A percentile compares a stretch with the other conserved stretches of the same genome.
Evolutionary conservation across 1,284 basidiomycete species (phyloP).

Genomic region (Mycena citricolor): DNA sequence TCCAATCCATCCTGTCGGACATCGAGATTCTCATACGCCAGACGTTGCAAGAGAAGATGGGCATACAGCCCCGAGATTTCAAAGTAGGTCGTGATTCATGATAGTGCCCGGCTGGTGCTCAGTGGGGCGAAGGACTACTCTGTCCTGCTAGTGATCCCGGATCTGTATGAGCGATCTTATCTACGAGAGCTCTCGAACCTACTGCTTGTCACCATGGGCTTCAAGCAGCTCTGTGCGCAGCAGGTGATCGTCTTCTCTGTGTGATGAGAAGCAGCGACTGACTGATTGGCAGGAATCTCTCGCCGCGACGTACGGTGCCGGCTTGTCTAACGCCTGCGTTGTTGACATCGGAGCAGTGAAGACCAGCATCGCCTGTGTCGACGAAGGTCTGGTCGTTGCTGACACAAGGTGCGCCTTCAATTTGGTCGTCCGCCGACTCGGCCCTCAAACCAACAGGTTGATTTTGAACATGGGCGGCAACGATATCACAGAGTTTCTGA

Average conservation of each 20-base stretch:
- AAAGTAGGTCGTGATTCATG: slow-evolving; percentile 54
- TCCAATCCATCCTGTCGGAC: slow-evolving; percentile 74
- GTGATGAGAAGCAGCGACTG: not conserved
- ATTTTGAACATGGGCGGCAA: slow-evolving; percentile 88
- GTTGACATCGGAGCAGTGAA: slow-evolving; percentile 90
- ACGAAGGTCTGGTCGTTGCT: slow-evolving; percentile 87
- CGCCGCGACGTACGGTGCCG: slow-evolving; percentile 93
- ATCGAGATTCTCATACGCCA: slow-evolving; percentile 69
- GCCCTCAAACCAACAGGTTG: slow-evolving; percentile 52
- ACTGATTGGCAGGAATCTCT: slow-evolving; percentile 75
- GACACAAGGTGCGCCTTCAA: slow-evolving; percentile 74
- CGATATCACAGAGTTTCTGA: slow-evolving; percentile 89
- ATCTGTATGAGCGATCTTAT: slow-evolving; percentile 86
- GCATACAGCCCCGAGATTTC: slow-evolving; percentile 57
- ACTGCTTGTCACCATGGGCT: slow-evolving; percentile 81
- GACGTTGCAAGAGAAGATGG: slow-evolving; percentile 62
- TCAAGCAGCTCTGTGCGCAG: slow-evolving; percentile 88
- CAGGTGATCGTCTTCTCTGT: slow-evolving; percentile 54
- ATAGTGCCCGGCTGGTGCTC: not conserved
- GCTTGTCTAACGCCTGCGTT: slow-evolving; percentile 92
- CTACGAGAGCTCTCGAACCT: slow-evolving; percentile 80
- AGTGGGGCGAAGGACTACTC: slow-evolving; percentile 68
- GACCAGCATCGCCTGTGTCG: slow-evolving; percentile 90
- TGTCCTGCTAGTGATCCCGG: slow-evolving; percentile 89
- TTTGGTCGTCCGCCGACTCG: not conserved